These are phyloP conservation scores for Eremomyces bilateralis DNA, from an alignment of 495 filamentous ascomycete genomes.

Conservation along the genomic window DNA sequence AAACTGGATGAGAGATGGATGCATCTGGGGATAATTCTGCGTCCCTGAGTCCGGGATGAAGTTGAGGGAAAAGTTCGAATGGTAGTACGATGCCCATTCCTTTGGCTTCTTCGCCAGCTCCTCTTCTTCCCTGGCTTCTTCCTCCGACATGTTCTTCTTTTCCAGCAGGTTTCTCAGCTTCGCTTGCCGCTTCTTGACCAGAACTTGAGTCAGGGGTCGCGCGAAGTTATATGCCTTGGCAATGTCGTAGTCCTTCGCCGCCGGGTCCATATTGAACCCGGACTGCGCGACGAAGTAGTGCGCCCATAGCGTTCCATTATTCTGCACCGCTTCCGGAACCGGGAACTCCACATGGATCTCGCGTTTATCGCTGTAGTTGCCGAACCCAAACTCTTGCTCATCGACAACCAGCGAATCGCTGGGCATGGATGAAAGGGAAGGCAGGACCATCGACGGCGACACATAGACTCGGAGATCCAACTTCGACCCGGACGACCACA, in stretches of 20 bases:
- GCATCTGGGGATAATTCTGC: slow-evolving; percentile 38
- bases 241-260: slow-evolving; percentile 43
- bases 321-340: slow-evolving; percentile 60
- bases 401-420: slow-evolving; percentile 40
- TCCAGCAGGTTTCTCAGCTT: slow-evolving; percentile 81
- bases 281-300: slow-evolving; percentile 74
- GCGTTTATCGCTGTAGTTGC: slow-evolving; percentile 59
- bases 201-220: slow-evolving; percentile 68
- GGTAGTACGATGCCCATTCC: slow-evolving; percentile 67
- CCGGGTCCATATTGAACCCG: slow-evolving; percentile 55
- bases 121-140: slow-evolving; percentile 25
- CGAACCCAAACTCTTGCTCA: slow-evolving; percentile 64
- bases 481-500: slow-evolving; percentile 60
- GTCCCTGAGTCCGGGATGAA: slow-evolving; percentile 64
- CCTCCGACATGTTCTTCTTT: slow-evolving; percentile 25
- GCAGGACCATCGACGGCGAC: slow-evolving; percentile 47
- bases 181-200: slow-evolving; percentile 71
- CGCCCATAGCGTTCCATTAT: slow-evolving; percentile 83
- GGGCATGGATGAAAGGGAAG: slow-evolving; percentile 36
- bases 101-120: slow-evolving; percentile 29
- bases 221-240: slow-evolving; percentile 60
- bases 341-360: slow-evolving; percentile 54
- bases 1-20: slow-evolving; percentile 55
- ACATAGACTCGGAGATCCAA: slow-evolving; percentile 77
- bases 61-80: slow-evolving; percentile 81